Evolutionary conservation across 768 basidiomycete genomes (phyloP).

Genomic region (Daedaleopsis nitida): DNA sequence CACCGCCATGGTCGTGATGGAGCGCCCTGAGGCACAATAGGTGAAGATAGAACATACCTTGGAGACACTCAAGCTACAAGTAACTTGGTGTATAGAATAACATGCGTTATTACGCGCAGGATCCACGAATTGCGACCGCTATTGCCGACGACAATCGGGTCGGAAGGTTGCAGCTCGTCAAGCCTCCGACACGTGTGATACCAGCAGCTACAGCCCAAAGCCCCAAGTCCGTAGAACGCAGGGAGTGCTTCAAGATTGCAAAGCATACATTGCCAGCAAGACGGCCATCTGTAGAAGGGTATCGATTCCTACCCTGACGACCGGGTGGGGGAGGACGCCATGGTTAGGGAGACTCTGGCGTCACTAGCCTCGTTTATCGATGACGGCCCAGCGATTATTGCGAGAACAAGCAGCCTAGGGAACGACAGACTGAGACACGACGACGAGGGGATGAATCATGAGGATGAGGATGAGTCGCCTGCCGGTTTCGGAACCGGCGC

Average conservation of each 20-base stretch:
- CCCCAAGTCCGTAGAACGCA: neutral
- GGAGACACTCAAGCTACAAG: neutral
- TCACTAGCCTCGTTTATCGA: neutral
- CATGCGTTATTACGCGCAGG: neutral
- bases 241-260: neutral
- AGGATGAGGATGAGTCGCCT: neutral
- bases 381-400: neutral
- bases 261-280: neutral
- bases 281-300: neutral
- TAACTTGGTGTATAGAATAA: neutral
- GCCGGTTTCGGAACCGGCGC: too few species aligned
- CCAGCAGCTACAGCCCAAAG: neutral
- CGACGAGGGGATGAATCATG: neutral
- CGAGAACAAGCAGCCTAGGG: neutral
- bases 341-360: neutral
- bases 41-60: neutral
- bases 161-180: neutral
- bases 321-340: too few species aligned
- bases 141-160: neutral
- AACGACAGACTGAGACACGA: neutral
- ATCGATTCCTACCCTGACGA: too few species aligned
- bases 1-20: neutral
- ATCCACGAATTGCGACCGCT: neutral
- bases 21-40: neutral
- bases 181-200: neutral